Conservation (phyloP, 2,329 filamentous ascomycete genomes). For the Pyrenochaeta sp. region DNA sequence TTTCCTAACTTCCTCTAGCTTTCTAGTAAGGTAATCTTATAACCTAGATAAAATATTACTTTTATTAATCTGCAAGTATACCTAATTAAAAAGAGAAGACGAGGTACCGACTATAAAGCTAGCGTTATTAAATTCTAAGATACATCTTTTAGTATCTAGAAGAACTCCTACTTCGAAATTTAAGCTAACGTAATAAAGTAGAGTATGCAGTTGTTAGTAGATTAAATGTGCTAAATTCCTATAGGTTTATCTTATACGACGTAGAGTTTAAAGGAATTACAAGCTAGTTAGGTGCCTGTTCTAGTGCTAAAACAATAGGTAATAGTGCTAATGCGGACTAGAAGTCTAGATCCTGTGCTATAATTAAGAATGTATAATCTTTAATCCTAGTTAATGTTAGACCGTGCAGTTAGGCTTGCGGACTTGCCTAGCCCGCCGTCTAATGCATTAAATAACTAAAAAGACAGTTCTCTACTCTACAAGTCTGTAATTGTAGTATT, state of each 20-base stretch:
- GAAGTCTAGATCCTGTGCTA: conserved; percentile 67
- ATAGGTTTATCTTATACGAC: conserved; percentile 76
- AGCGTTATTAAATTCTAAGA: conserved; percentile 80
- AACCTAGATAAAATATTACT: conserved; percentile 54
- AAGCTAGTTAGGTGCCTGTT: conserved; percentile 64
- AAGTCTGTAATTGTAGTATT: conserved; percentile 78
- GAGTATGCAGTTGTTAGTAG: conserved; percentile 71
- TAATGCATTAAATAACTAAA: conserved; percentile 69
- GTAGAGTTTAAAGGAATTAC: conserved; percentile 72
- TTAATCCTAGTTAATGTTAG: conserved; percentile 28
- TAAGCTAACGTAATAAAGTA: conserved; percentile 72
- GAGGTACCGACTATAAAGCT: conserved; percentile 84
- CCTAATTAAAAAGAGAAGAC: conserved; percentile 79
- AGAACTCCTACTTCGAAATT: conserved; percentile 67
- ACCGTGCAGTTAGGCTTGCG: not conserved
- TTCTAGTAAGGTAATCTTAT: conserved; percentile 55
- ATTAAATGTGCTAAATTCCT: conserved; percentile 76
- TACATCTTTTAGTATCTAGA: conserved; percentile 62
- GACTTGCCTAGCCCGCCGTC: conserved; percentile 50
- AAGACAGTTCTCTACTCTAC: conserved; percentile 80
- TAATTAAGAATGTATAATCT: conserved; percentile 80
- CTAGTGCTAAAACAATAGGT: conserved; percentile 73
- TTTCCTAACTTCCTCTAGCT: conserved; percentile 64
- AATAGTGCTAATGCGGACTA: conserved; percentile 67
- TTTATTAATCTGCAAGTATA: conserved; percentile 70